A percentile compares a stretch with the other conserved stretches of the same genome.
These are phyloP conservation scores for Colletotrichum agaves DNA, from an alignment of 2,329 filamentous ascomycete species.

Conservation along the genomic window DNA sequence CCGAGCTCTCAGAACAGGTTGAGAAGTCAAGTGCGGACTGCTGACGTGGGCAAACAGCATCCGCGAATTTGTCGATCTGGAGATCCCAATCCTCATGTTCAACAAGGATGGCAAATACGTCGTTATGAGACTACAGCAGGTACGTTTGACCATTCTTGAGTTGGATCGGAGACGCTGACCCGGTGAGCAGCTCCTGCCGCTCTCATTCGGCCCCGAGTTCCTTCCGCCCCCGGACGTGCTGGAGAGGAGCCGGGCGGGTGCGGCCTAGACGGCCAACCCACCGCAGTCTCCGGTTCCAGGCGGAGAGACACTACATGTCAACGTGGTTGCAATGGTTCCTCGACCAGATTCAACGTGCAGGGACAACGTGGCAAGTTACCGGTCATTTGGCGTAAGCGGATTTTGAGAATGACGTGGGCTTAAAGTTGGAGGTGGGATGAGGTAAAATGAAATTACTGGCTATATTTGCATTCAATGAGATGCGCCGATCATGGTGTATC, in stretches of 20 bases:
- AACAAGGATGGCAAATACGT: conserved; percentile 80
- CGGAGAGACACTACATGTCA: neutral
- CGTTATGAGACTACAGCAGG: conserved; percentile 76
- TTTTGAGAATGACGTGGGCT: neutral
- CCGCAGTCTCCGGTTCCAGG: neutral
- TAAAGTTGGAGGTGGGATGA: no score
- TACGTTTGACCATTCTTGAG: conserved; percentile 46
- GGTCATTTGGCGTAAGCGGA: no score
- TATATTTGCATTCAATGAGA: neutral
- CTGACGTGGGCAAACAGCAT: conserved; percentile 63
- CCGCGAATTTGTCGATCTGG: conserved; percentile 77
- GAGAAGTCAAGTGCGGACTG: neutral
- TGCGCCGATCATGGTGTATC: neutral
- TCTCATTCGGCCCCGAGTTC: conserved; percentile 74
- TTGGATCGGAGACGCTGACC: neutral
- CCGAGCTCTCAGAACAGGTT: neutral
- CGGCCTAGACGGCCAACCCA: neutral
- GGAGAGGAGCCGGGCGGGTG: conserved; percentile 25
- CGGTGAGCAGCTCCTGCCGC: conserved; percentile 67
- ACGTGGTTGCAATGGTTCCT: neutral
- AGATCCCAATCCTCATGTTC: conserved; percentile 90
- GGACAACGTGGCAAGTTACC: no score
- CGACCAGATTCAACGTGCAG: no score
- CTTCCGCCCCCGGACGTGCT: conserved; percentile 54
- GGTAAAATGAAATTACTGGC: no score